A percentile compares a stretch with the other conserved stretches of the same genome.
Evolutionary conservation across 192 early-diverging fungal genomes (phyloP).

Genomic region (Gryganskiella cystojenkinii): DNA sequence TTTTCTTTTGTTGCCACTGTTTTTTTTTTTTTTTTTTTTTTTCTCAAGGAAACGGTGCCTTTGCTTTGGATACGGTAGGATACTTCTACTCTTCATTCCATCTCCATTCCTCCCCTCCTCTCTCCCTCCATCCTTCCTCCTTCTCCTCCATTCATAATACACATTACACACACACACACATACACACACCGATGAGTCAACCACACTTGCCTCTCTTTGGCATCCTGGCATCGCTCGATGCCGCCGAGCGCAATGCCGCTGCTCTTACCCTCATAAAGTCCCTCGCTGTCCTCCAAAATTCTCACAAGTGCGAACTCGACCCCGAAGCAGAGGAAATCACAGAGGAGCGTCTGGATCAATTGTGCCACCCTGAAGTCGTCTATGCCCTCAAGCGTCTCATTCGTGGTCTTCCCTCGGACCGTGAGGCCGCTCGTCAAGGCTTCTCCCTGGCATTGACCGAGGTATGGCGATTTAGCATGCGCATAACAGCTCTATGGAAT

Average conservation of each 20-base stretch:
- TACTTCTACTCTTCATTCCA: no score
- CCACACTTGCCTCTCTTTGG: conserved; percentile 75
- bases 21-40: no score
- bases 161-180: neutral
- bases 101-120: no score
- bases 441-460: conserved; percentile 95
- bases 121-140: neutral
- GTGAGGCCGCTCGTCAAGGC: conserved; percentile 93
- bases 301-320: conserved; percentile 36
- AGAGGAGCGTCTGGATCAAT: conserved; percentile 70
- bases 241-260: conserved; percentile 68
- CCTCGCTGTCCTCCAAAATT: conserved; percentile 65
- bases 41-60: no score
- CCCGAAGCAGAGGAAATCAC: conserved; percentile 55
- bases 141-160: neutral
- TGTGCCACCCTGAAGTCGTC: conserved; percentile 81
- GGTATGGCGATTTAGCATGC: no score
- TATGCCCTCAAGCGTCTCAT: conserved; percentile 91
- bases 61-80: no score
- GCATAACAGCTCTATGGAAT: no score
- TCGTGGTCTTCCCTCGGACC: conserved; percentile 85
- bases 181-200: conserved; percentile 32
- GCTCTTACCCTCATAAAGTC: conserved; percentile 70
- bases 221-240: conserved; percentile 85
- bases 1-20: no score